Conservation (phyloP, 768 basidiomycete species). For the Sistotremastrum suecicum region DNA sequence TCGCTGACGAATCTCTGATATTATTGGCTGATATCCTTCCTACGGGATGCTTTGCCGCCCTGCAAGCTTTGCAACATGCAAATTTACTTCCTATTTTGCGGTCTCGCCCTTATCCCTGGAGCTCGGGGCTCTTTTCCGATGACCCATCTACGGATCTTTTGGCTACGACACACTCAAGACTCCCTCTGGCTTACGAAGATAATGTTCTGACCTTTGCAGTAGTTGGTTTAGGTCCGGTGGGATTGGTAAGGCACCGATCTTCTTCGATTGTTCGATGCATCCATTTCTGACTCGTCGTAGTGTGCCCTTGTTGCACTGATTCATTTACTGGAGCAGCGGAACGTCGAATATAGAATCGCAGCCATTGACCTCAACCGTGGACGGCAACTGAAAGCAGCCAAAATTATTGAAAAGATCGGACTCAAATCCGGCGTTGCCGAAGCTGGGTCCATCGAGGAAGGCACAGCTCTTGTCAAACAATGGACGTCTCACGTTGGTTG, state of each 20-base stretch:
- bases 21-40: conserved; percentile 69
- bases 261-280: not conserved
- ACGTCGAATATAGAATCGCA: conserved; percentile 39
- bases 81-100: conserved; percentile 50
- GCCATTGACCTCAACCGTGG: conserved; percentile 47
- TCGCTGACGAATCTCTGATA: conserved; percentile 53
- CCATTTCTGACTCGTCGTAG: conserved; percentile 12
- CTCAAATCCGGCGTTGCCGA: conserved; percentile 35
- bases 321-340: conserved; percentile 36
- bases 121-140: not conserved
- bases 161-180: not conserved
- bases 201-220: conserved; percentile 45
- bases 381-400: conserved; percentile 42
- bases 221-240: conserved; percentile 69
- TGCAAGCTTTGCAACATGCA: conserved; percentile 59
- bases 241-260: conserved; percentile 30
- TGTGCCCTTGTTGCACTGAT: conserved; percentile 53
- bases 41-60: conserved; percentile 63
- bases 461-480: conserved; percentile 30
- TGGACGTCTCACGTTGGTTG: conserved; percentile 50
- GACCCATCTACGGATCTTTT: not conserved
- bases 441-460: conserved; percentile 36
- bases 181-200: conserved; percentile 24
- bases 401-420: conserved; percentile 31
- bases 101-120: conserved; percentile 41